phyloP scores from a whole-genome alignment of 306 rosid species.

The Cotoneaster glaucophyllus region DNA sequence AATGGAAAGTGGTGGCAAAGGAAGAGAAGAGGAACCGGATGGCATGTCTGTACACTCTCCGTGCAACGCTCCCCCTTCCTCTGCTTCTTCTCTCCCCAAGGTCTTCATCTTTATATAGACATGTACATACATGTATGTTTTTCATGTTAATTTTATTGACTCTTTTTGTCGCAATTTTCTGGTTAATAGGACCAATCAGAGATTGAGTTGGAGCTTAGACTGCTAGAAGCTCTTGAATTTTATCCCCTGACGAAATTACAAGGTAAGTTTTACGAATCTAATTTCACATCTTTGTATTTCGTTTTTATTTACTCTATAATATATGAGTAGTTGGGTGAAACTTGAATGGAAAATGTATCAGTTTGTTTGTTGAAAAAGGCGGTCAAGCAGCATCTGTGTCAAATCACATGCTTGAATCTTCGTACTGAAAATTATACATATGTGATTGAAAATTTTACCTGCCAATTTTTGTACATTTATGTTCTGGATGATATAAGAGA shows the following conservation, averaged over 20 bases:
- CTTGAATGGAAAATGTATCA: neutral
- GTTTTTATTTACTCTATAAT: too few relatives aligned
- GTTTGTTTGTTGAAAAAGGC: too few relatives aligned
- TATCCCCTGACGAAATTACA: constrained; percentile 72
- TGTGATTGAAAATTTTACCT: too few relatives aligned
- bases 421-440: too few relatives aligned
- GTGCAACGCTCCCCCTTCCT: constrained; percentile 93
- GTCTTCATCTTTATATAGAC: constrained; percentile 15
- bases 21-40: constrained; percentile 86
- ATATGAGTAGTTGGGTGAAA: too few relatives aligned
- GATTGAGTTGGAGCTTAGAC: constrained; percentile 76
- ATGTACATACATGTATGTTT: neutral
- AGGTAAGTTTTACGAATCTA: constrained; percentile 29
- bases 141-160: neutral
- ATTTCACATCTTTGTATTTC: neutral
- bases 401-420: neutral
- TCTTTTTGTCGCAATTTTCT: neutral
- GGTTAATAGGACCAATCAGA: constrained; percentile 65
- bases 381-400: neutral
- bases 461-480: too few relatives aligned
- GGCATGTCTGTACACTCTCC: constrained; percentile 94
- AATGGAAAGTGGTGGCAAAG: constrained; percentile 46
- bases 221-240: constrained; percentile 73
- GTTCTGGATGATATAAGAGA: too few relatives aligned
- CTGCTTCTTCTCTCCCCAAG: constrained; percentile 89